A percentile compares a stretch with the other conserved stretches of the same genome.
phyloP scores from a whole-genome alignment of 1,284 basidiomycete genomes.

The Pseudozyma sp. region DNA sequence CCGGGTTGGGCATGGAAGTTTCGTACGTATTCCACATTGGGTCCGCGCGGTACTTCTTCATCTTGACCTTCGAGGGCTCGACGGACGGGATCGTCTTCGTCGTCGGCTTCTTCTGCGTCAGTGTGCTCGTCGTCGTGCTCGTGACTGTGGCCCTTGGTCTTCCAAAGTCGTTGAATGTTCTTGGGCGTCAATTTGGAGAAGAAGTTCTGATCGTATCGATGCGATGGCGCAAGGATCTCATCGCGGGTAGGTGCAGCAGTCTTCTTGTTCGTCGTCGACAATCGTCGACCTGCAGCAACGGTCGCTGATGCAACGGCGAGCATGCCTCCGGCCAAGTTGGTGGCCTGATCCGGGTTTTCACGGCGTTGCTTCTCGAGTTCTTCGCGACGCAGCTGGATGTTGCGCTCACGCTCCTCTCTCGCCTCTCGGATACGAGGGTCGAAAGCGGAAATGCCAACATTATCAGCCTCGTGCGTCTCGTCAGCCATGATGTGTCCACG shows the following conservation, averaged over 20 bases:
- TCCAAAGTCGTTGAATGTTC: slow-evolving; percentile 64
- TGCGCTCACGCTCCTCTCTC: slow-evolving; percentile 63
- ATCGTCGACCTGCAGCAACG: slow-evolving; percentile 20
- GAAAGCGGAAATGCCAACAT: slow-evolving; percentile 61
- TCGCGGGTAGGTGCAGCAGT: slow-evolving; percentile 46
- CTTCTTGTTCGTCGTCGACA: slow-evolving; percentile 27
- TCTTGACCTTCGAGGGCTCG: slow-evolving; percentile 64
- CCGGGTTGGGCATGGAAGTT: slow-evolving; percentile 85
- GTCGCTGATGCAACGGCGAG: slow-evolving; percentile 48
- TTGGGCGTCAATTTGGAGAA: slow-evolving; percentile 65
- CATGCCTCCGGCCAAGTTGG: slow-evolving; percentile 41
- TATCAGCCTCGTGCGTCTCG: slow-evolving; percentile 61
- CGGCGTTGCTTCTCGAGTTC: slow-evolving; percentile 61
- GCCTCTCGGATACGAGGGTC: slow-evolving; percentile 65
- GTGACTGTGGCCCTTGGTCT: slow-evolving; percentile 49
- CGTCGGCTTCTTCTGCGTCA: slow-evolving; percentile 67
- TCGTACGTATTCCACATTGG: slow-evolving; percentile 74
- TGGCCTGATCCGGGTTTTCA: slow-evolving; percentile 53
- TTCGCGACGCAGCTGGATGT: slow-evolving; percentile 60
- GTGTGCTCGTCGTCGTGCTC: slow-evolving; percentile 40
- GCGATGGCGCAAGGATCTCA: slow-evolving; percentile 65
- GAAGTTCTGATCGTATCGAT: slow-evolving; percentile 64
- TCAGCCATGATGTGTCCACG: slow-evolving; percentile 55
- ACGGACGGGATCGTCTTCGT: slow-evolving; percentile 66
- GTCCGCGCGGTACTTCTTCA: slow-evolving; percentile 70